These are phyloP conservation scores for Penicillium hesseltinei DNA, from an alignment of 2,329 filamentous ascomycete species.

Conservation along the genomic window DNA sequence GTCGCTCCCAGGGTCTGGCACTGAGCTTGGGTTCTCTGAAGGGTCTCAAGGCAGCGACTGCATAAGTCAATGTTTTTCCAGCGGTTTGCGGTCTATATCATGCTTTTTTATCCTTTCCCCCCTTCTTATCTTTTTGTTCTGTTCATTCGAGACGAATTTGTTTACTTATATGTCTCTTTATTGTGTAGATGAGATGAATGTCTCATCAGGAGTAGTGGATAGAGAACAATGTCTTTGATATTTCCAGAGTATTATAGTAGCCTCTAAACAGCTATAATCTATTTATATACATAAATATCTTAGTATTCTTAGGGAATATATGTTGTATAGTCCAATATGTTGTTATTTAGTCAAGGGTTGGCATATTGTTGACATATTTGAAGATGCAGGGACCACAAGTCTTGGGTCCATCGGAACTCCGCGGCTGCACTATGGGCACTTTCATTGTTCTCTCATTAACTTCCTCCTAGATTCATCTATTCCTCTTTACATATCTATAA, in stretches of 20 bases:
- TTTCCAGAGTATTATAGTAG: not conserved
- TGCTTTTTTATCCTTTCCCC: conserved; percentile 23
- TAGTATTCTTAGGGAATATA: not conserved
- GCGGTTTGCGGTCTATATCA: conserved; percentile 33
- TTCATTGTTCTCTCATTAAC: conserved; percentile 9
- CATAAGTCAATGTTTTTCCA: conserved; percentile 35
- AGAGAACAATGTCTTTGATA: conserved; percentile 22
- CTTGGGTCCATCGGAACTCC: conserved; percentile 21
- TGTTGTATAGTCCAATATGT: too few species aligned
- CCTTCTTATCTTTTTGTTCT: conserved; percentile 18
- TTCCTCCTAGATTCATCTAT: conserved; percentile 6
- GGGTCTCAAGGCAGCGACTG: conserved; percentile 72
- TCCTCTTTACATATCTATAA: conserved; percentile 8
- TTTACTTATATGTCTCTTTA: conserved; percentile 25
- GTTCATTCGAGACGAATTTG: conserved; percentile 31
- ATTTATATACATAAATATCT: not conserved
- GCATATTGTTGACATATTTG: not conserved
- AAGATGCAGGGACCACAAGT: conserved; percentile 15
- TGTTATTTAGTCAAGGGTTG: not conserved
- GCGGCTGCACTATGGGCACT: conserved; percentile 7
- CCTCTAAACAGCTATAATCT: not conserved
- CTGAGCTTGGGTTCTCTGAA: conserved; percentile 92
- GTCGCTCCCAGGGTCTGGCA: conserved; percentile 90
- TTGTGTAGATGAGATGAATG: conserved; percentile 27
- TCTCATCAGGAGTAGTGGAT: conserved; percentile 24